Evolutionary conservation across 2,329 filamentous ascomycete species (phyloP).

Genomic region (Didymella lethalis): DNA sequence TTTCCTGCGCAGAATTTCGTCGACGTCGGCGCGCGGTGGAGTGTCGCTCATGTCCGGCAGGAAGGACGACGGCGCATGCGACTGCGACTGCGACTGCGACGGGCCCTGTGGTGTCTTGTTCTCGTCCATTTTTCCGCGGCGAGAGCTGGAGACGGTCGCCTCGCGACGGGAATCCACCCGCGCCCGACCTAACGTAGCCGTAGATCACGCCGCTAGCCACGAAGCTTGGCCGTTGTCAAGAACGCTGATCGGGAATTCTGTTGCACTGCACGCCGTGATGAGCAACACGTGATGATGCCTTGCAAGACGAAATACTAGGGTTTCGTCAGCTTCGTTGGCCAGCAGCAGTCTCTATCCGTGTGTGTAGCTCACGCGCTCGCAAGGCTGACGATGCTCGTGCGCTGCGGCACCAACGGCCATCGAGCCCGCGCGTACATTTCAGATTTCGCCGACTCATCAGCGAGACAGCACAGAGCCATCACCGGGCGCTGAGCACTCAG

Average conservation of each 20-base stretch:
- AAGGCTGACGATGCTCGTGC: constrained; percentile 17
- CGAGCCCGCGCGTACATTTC: neutral
- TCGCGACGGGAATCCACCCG: constrained; percentile 4
- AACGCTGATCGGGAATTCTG: neutral
- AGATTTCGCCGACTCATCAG: constrained; percentile 15
- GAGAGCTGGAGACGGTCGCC: constrained; percentile 27
- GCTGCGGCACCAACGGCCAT: constrained; percentile 9
- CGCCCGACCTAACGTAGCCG: neutral
- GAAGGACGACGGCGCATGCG: constrained; percentile 32
- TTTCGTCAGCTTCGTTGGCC: neutral
- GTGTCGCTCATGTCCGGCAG: constrained; percentile 46
- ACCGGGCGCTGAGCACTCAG: neutral
- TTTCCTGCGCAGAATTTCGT: constrained; percentile 60
- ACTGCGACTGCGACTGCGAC: constrained; percentile 29
- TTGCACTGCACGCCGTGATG: neutral
- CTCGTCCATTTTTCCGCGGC: constrained; percentile 40
- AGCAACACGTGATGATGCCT: neutral
- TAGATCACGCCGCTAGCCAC: constrained; percentile 21
- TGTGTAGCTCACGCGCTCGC: neutral
- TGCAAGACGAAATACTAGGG: neutral
- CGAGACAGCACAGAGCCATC: constrained; percentile 21
- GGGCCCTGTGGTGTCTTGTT: constrained; percentile 22
- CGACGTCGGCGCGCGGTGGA: constrained; percentile 57
- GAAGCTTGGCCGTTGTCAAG: constrained; percentile 14
- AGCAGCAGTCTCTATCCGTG: neutral